Conservation (phyloP, 495 filamentous ascomycete genomes). For the Bacidia gigantensis region DNA sequence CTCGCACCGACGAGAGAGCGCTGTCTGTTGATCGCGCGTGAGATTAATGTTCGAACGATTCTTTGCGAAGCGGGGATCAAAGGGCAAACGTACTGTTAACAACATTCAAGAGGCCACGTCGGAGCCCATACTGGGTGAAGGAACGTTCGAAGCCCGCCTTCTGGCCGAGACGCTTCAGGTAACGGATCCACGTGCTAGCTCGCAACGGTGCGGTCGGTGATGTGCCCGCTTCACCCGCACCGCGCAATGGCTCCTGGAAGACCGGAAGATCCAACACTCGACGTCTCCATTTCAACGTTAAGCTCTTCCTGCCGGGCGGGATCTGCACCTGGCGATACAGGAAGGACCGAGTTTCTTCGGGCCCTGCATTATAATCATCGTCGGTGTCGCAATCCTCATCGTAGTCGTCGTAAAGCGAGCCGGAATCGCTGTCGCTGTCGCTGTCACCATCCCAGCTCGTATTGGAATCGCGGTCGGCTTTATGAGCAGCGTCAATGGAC, state of each 20-base stretch:
- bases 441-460: neutral
- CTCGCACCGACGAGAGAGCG: conserved; percentile 2
- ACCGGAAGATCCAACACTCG: conserved; percentile 4
- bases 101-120: conserved; percentile 12
- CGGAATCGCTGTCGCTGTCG: neutral
- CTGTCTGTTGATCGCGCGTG: neutral
- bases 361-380: neutral
- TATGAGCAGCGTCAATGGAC: neutral
- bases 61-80: no score
- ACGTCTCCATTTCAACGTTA: conserved; percentile 8
- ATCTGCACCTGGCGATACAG: conserved; percentile 9
- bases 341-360: neutral
- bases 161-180: conserved; percentile 4
- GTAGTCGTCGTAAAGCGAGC: neutral
- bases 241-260: conserved; percentile 2
- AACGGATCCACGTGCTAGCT: conserved; percentile 6
- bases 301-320: conserved; percentile 4
- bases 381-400: neutral
- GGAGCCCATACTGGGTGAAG: conserved; percentile 8
- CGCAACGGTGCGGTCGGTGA: conserved; percentile 1
- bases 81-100: conserved; percentile 1
- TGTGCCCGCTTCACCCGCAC: neutral
- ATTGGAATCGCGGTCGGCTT: neutral
- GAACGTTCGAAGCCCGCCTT: conserved; percentile 11
- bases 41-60: no score